Evolutionary conservation across 768 basidiomycete genomes (phyloP).

Genomic region (Tylopilus subfusipes): DNA sequence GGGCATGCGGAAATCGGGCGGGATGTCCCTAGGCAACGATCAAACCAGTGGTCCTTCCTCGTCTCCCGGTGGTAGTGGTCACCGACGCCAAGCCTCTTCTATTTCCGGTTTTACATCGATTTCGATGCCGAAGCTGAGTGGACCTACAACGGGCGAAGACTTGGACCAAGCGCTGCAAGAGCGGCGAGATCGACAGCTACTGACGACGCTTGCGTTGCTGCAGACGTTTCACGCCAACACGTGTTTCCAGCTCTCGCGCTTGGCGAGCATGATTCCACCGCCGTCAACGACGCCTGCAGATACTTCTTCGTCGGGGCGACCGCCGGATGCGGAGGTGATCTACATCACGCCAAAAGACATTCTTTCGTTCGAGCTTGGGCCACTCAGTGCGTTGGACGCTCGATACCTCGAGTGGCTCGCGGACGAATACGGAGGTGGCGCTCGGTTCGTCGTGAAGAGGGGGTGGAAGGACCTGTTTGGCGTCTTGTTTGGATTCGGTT

Average conservation of each 20-base stretch:
- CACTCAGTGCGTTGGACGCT: constrained; percentile 68
- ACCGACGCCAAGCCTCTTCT: constrained; percentile 33
- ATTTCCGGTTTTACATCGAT: constrained; percentile 21
- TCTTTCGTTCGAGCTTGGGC: constrained; percentile 65
- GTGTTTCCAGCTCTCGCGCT: constrained; percentile 51
- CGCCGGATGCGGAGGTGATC: constrained; percentile 27
- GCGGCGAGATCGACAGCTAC: constrained; percentile 35
- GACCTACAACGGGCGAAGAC: constrained; percentile 2
- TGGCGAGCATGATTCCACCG: constrained; percentile 28
- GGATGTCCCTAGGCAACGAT: constrained; percentile 41
- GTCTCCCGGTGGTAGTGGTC: constrained; percentile 28
- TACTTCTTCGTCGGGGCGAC: not conserved
- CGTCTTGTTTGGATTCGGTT: constrained; percentile 42
- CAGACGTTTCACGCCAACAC: constrained; percentile 68
- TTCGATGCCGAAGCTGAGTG: constrained; percentile 30
- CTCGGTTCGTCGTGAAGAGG: constrained; percentile 37
- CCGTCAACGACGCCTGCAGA: not conserved
- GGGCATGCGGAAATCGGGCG: constrained; percentile 43
- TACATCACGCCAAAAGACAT: constrained; percentile 63
- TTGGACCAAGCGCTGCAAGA: constrained; percentile 13
- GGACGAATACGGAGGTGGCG: constrained; percentile 55
- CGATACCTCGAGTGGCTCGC: constrained; percentile 76
- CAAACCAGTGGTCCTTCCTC: constrained; percentile 33
- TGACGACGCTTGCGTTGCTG: constrained; percentile 56
- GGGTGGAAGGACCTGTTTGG: constrained; percentile 48